Percentiles rank a stretch among this genome's conserved stretches.
These are phyloP conservation scores for Rubus parviflorus DNA, from an alignment of 306 rosid genomes.

Conservation along the genomic window DNA sequence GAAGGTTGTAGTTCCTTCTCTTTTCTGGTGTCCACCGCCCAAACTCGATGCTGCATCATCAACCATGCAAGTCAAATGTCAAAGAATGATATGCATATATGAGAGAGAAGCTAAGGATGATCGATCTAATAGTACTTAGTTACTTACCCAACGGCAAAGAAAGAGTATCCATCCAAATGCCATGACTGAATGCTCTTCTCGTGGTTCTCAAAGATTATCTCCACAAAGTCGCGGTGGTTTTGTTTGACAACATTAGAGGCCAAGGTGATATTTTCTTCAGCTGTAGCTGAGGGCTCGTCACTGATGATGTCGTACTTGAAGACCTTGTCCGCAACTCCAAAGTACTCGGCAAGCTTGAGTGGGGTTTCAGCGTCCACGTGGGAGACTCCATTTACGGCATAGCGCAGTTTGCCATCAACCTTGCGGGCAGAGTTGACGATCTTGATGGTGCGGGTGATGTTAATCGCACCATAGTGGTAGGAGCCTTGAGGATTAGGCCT, in stretches of 20 bases:
- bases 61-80: no score
- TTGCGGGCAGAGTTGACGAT: conserved; percentile 42
- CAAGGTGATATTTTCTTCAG: background rate
- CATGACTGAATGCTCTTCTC: conserved; percentile 62
- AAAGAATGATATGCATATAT: no score
- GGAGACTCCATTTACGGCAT: conserved; percentile 59
- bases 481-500: conserved; percentile 84
- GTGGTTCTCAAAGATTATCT: conserved; percentile 61
- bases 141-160: conserved; percentile 62
- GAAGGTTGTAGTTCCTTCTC: conserved; percentile 51
- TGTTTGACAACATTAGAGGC: conserved; percentile 41
- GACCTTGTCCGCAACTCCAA: conserved; percentile 24
- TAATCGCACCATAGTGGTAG: conserved; percentile 55
- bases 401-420: conserved; percentile 50
- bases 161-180: conserved; percentile 55
- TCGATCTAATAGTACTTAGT: no score
- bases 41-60: conserved; percentile 37
- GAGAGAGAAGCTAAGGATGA: no score
- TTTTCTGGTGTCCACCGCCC: conserved; percentile 58
- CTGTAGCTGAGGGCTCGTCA: conserved; percentile 22
- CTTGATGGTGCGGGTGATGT: conserved; percentile 57
- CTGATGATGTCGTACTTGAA: conserved; percentile 43
- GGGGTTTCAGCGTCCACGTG: conserved; percentile 51
- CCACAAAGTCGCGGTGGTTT: conserved; percentile 42
- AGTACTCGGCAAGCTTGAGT: conserved; percentile 62